Percentiles rank a stretch among this genome's conserved stretches.
These are phyloP conservation scores for Acephala macrosclerotiorum DNA, from an alignment of 2,329 filamentous ascomycete genomes.

Conservation along the genomic window DNA sequence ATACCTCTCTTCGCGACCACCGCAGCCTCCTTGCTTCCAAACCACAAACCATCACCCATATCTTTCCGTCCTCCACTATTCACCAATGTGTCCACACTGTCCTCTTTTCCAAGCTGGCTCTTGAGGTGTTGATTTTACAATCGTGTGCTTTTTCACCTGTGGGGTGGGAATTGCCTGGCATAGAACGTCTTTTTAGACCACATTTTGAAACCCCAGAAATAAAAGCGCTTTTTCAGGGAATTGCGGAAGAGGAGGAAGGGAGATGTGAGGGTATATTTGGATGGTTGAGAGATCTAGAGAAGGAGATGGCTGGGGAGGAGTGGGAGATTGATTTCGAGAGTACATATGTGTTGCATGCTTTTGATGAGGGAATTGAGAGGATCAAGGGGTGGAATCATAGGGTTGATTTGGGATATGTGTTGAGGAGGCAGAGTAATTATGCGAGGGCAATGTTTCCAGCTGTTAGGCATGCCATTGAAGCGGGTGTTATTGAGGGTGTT, in stretches of 20 bases:
- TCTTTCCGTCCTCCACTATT: neutral
- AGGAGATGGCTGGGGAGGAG: slow-evolving; percentile 27
- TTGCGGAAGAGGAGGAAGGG: neutral
- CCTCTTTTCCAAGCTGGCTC: neutral
- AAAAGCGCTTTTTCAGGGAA: neutral
- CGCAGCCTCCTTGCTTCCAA: neutral
- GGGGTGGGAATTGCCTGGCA: slow-evolving; percentile 33
- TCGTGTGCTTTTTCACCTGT: slow-evolving; percentile 38
- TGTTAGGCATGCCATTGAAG: slow-evolving; percentile 28
- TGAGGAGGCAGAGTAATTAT: slow-evolving; percentile 33
- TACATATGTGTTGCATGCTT: slow-evolving; percentile 39
- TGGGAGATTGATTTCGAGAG: slow-evolving; percentile 41
- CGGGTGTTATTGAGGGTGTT: neutral
- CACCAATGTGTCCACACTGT: neutral
- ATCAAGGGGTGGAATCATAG: slow-evolving; percentile 32
- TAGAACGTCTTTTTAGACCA: slow-evolving; percentile 20
- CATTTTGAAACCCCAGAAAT: slow-evolving; percentile 7
- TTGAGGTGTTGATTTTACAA: slow-evolving; percentile 37
- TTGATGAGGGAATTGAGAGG: slow-evolving; percentile 27
- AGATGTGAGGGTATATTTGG: slow-evolving; percentile 12
- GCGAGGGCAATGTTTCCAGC: slow-evolving; percentile 34
- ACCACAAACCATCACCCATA: neutral
- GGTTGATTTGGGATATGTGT: slow-evolving; percentile 34
- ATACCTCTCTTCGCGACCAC: neutral
- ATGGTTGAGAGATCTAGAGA: slow-evolving; percentile 17